These are phyloP conservation scores for Candida coleopterorum DNA, from an alignment of 805 yeast genomes.

Conservation along the genomic window DNA sequence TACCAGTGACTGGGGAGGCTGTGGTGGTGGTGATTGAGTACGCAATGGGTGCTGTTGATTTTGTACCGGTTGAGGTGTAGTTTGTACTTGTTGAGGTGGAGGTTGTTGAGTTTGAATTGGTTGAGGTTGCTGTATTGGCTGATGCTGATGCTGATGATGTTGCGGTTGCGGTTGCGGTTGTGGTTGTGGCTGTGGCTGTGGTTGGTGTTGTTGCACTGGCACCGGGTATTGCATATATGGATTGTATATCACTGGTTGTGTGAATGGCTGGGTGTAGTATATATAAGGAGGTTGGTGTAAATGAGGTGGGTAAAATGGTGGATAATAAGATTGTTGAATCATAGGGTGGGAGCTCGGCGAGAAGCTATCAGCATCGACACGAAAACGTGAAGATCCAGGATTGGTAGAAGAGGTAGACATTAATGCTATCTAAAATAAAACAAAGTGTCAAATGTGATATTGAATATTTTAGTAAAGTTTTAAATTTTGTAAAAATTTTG, in stretches of 20 bases:
- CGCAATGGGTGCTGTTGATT: too few relatives aligned
- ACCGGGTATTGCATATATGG: constrained; percentile 4
- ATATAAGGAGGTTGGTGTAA: constrained; percentile 7
- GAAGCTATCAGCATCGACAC: constrained; percentile 36
- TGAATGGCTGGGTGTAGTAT: constrained; percentile 6
- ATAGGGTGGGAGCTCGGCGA: constrained; percentile 21
- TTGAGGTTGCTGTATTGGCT: neutral
- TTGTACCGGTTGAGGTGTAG: too few relatives aligned
- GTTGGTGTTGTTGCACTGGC: constrained; percentile 3
- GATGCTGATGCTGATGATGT: constrained; percentile 1
- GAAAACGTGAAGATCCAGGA: constrained; percentile 32
- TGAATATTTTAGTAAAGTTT: too few relatives aligned
- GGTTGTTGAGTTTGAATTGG: neutral
- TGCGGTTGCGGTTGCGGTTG: constrained; percentile 4
- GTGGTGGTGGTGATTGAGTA: too few relatives aligned
- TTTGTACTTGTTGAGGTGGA: neutral
- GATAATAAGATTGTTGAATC: constrained; percentile 7
- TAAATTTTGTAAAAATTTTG: constrained; percentile 1
- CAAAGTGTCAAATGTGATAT: too few relatives aligned
- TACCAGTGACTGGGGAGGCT: too few relatives aligned
- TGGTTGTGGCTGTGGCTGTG: constrained; percentile 6
- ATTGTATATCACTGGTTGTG: constrained; percentile 3
- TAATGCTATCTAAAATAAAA: too few relatives aligned
- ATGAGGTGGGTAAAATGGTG: constrained; percentile 11
- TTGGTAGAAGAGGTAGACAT: constrained; percentile 20